A percentile compares a stretch with the other conserved stretches of the same genome.
Conservation (phyloP, 345 rosid genomes). For the Psidium friedrichsthalianum region DNA sequence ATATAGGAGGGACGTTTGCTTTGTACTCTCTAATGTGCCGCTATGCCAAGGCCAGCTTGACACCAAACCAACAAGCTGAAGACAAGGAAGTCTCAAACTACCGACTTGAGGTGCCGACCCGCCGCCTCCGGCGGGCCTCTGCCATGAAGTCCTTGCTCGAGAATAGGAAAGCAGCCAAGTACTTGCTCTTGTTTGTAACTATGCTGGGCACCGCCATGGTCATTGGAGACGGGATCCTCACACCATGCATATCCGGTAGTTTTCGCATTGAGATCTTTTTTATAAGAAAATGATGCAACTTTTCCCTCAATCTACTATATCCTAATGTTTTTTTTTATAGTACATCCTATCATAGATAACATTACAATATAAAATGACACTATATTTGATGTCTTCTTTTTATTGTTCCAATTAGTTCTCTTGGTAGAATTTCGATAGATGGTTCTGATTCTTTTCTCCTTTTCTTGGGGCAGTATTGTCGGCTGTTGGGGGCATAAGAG, state of each 20-base stretch:
- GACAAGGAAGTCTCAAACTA: conserved; percentile 14
- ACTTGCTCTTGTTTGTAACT: conserved; percentile 9
- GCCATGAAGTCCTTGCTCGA: conserved; percentile 9
- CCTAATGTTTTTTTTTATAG: not conserved
- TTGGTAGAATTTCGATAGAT: not conserved
- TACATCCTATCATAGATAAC: not conserved
- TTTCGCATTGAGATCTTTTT: no score
- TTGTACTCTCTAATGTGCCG: conserved; percentile 25
- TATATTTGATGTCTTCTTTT: not conserved
- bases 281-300: no score
- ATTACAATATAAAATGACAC: not conserved
- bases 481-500: conserved; percentile 18
- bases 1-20: conserved; percentile 24
- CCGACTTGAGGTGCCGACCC: conserved; percentile 4
- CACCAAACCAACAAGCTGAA: conserved; percentile 19
- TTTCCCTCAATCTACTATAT: not conserved
- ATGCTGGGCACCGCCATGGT: conserved; percentile 27
- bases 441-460: not conserved
- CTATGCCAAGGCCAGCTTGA: conserved; percentile 11
- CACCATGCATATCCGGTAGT: conserved; percentile 22
- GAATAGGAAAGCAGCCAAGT: conserved; percentile 6
- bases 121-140: conserved; percentile 4
- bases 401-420: not conserved
- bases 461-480: conserved; percentile 10
- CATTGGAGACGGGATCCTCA: conserved; percentile 29